Conservation (phyloP, 768 basidiomycete genomes). For the Mycena epipterygia region DNA sequence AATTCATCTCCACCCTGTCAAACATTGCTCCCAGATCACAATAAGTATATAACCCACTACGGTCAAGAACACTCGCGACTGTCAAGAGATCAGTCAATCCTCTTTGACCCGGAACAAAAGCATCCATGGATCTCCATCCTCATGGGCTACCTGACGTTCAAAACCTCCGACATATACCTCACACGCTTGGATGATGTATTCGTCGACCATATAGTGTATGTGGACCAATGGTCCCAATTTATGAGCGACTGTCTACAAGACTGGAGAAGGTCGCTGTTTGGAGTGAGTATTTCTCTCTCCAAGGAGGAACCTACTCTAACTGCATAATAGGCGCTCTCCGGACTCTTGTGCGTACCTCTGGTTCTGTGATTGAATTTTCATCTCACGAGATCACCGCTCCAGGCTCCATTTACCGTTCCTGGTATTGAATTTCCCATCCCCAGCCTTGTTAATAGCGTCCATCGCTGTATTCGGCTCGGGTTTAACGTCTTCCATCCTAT, state of each 20-base stretch:
- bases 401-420: constrained; percentile 53
- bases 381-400: neutral
- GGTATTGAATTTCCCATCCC: constrained; percentile 43
- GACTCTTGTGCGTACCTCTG: constrained; percentile 14
- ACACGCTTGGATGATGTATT: constrained; percentile 61
- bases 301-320: constrained; percentile 34
- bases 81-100: constrained; percentile 64
- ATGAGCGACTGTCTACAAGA: constrained; percentile 56
- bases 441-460: constrained; percentile 47
- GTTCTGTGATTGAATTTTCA: neutral
- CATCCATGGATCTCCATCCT: constrained; percentile 49
- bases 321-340: constrained; percentile 25
- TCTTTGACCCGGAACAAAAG: constrained; percentile 50
- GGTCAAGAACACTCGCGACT: constrained; percentile 69
- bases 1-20: neutral
- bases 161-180: constrained; percentile 56
- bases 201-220: constrained; percentile 69
- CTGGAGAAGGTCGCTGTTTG: constrained; percentile 59
- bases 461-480: constrained; percentile 48
- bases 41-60: constrained; percentile 66
- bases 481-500: constrained; percentile 47
- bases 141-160: constrained; percentile 59
- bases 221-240: constrained; percentile 64
- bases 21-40: constrained; percentile 52
- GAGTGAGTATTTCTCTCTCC: constrained; percentile 48